Conservation (phyloP, 2,329 filamentous ascomycete species). For the Rhinocladiella mackenziei region DNA sequence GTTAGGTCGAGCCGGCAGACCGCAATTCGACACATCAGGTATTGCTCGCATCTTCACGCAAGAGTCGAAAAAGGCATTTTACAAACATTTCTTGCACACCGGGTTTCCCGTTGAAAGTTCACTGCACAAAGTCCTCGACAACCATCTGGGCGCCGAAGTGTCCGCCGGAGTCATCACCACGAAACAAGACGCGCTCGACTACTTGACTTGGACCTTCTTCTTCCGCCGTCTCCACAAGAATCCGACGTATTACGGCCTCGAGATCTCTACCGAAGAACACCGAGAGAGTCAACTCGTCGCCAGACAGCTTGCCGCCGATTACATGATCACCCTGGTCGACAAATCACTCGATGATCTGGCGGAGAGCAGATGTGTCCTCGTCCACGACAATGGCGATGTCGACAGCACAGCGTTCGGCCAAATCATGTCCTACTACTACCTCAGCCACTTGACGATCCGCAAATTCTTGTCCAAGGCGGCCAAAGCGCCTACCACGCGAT, state of each 20-base stretch:
- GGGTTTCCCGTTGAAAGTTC: slow-evolving; percentile 97
- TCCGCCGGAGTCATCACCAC: slow-evolving; percentile 88
- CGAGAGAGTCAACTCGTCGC: slow-evolving; percentile 68
- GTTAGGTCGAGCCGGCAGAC: slow-evolving; percentile 89
- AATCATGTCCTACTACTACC: slow-evolving; percentile 99
- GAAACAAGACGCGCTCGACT: slow-evolving; percentile 96
- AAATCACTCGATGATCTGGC: slow-evolving; percentile 77
- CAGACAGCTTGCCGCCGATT: slow-evolving; percentile 84
- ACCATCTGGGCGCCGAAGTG: slow-evolving; percentile 92
- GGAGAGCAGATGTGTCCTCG: slow-evolving; percentile 75
- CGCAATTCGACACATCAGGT: slow-evolving; percentile 92
- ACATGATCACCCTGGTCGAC: slow-evolving; percentile 89
- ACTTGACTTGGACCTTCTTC: slow-evolving; percentile 99
- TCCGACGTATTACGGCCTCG: slow-evolving; percentile 92
- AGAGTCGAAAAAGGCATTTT: slow-evolving; percentile 96
- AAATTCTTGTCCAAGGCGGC: slow-evolving; percentile 74
- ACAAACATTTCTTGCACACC: slow-evolving; percentile 98
- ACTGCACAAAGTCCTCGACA: slow-evolving; percentile 91
- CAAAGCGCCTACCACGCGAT: slow-evolving; percentile 58
- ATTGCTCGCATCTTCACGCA: slow-evolving; percentile 97
- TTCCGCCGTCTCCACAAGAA: slow-evolving; percentile 97
- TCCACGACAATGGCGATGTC: slow-evolving; percentile 83
- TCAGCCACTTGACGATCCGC: slow-evolving; percentile 90
- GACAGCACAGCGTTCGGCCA: slow-evolving; percentile 88
- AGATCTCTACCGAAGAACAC: slow-evolving; percentile 89